Evolutionary conservation across 306 rosid genomes (phyloP).

Genomic region (Comarum palustre): DNA sequence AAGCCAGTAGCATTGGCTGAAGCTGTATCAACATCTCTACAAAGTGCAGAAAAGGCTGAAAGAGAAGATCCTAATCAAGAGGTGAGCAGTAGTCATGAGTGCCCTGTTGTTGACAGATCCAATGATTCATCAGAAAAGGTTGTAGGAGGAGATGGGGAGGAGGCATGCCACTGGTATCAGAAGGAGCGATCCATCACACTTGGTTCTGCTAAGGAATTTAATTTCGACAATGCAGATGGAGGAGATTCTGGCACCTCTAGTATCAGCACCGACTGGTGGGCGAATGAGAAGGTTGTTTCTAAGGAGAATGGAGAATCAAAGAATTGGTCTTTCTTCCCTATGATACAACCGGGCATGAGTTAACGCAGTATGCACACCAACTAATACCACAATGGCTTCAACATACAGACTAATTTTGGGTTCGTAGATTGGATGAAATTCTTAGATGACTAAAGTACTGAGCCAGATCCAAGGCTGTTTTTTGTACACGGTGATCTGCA

Average conservation of each 20-base stretch:
- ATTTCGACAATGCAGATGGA: conserved; percentile 74
- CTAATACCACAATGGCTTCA: conserved; percentile 17
- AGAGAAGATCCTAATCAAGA: conserved; percentile 10
- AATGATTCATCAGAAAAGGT: conserved; percentile 31
- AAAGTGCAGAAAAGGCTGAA: conserved; percentile 9
- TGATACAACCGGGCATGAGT: conserved; percentile 60
- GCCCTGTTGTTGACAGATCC: conserved; percentile 39
- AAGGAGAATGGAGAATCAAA: conserved; percentile 45
- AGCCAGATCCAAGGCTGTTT: conserved; percentile 22
- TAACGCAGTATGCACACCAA: conserved; percentile 24
- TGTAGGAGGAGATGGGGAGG: conserved; percentile 31
- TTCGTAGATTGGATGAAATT: background rate
- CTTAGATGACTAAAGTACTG: conserved; percentile 3
- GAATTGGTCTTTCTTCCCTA: conserved; percentile 84
- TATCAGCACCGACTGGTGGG: conserved; percentile 81
- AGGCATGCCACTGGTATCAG: conserved; percentile 34
- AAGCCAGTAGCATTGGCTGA: conserved; percentile 36
- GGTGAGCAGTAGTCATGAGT: background rate
- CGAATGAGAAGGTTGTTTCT: conserved; percentile 66
- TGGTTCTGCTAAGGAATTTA: conserved; percentile 73
- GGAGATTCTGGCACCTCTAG: conserved; percentile 51
- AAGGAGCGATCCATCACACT: conserved; percentile 56
- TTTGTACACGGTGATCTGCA: conserved; percentile 17
- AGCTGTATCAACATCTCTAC: conserved; percentile 36
- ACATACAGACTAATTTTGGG: conserved; percentile 29